These are phyloP conservation scores for Globomyces pollinis-pini DNA, from an alignment of 192 early-diverging fungal species.

Conservation along the genomic window DNA sequence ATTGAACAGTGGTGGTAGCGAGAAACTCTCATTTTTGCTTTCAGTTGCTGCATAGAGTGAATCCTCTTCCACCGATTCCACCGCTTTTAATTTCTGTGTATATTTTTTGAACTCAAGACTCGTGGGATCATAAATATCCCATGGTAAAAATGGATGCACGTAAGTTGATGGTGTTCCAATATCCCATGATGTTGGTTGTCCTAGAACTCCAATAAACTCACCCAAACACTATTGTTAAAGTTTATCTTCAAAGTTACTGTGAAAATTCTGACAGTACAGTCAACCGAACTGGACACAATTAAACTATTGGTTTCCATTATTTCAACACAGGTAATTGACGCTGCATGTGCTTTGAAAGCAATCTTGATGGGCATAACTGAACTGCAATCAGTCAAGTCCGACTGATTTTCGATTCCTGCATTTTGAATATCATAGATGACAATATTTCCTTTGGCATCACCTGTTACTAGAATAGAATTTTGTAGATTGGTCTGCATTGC, in stretches of 20 bases:
- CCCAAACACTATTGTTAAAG: slow-evolving; percentile 20
- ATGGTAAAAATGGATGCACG: slow-evolving; percentile 16
- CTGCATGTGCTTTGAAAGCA: slow-evolving; percentile 32
- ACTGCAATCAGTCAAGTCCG: slow-evolving; percentile 23
- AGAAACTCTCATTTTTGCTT: not conserved
- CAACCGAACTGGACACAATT: slow-evolving; percentile 32
- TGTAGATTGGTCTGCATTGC: slow-evolving; percentile 23
- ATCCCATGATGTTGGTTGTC: slow-evolving; percentile 39
- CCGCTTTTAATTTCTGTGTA: not conserved
- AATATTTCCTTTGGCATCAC: slow-evolving; percentile 28
- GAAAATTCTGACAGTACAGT: slow-evolving; percentile 39
- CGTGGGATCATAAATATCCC: slow-evolving; percentile 16
- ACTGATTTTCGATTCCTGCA: not conserved
- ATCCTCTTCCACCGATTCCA: not conserved
- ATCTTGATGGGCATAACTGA: not conserved
- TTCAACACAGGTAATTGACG: slow-evolving; percentile 25
- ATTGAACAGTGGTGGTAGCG: not conserved
- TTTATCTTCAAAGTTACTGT: slow-evolving; percentile 36
- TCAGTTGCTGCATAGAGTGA: too few relatives aligned
- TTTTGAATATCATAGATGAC: slow-evolving; percentile 29
- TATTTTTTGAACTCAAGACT: not conserved
- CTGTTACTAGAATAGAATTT: slow-evolving; percentile 30
- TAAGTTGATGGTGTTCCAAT: slow-evolving; percentile 28
- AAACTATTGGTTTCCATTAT: slow-evolving; percentile 17
- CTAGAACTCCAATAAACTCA: slow-evolving; percentile 44